These are phyloP conservation scores for Blastocystis sp. DNA, from an alignment of 352 stramenopile species.

Conservation along the genomic window DNA sequence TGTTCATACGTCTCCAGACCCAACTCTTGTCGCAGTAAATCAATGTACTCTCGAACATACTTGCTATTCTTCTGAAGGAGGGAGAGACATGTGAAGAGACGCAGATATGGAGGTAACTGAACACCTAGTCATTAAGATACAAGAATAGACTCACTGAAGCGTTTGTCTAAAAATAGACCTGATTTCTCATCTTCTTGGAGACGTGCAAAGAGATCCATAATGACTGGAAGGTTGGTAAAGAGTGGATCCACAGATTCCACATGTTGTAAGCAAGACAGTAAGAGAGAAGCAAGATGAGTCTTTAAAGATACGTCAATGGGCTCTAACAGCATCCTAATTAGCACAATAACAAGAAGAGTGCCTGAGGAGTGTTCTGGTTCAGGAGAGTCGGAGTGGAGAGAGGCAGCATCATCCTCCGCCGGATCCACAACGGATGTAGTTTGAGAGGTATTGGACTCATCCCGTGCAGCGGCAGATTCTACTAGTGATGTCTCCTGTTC, in stretches of 20 bases:
- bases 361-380: not conserved
- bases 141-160: not conserved
- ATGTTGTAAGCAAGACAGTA: not conserved
- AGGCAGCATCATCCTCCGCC: too few species aligned
- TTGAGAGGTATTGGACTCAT: too few species aligned
- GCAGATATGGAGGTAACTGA: slow-evolving; percentile 21
- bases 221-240: not conserved
- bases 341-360: not conserved
- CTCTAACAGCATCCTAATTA: not conserved
- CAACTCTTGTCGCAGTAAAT: not conserved
- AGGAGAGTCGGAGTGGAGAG: too few species aligned
- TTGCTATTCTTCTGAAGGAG: not conserved
- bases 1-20: slow-evolving; percentile 10
- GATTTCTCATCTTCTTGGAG: not conserved
- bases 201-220: not conserved
- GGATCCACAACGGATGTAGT: too few species aligned
- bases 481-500: not conserved
- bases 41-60: slow-evolving; percentile 13
- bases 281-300: not conserved
- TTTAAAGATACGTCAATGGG: not conserved
- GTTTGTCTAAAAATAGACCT: not conserved
- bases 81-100: not conserved
- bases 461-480: too few species aligned
- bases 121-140: not conserved
- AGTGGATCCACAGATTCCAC: not conserved